Base-by-base conservation (phyloP, 2,329 filamentous ascomycete genomes). In the Dothidotthia symphoricarpi region DNA sequence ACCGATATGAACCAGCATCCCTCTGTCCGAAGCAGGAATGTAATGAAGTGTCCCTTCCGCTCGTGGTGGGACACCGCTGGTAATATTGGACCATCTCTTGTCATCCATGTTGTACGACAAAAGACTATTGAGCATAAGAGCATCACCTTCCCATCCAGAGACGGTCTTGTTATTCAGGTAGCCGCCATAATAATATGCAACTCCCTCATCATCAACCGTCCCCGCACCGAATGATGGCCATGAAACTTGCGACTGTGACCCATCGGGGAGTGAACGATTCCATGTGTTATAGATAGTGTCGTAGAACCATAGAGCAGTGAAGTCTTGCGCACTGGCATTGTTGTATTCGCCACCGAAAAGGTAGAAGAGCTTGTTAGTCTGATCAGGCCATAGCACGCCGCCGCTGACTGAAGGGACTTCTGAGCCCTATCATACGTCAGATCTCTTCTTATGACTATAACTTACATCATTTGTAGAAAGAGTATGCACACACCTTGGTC, bases 331-430 rank as follows among this genome's bases (percentile, higher is more conserved):
- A 1, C 66, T 36, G n/a, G 28, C 13, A 8, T 31, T 40, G 6
- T 39, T 34, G 15, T 75, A 75, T 48, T 81, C 75, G 28, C 80
- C 80, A 19, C 78, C 80, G 49, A 75, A 83, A 1, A 79, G 64
- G 53, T 80, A 82, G 29, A 83, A 71, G n/a, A 73, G 63, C 56
- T 81, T 81, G 62, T 83, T 82, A 31, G 78, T 67, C 10, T 69
- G 61, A 56, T 83, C 80, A 3, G 71, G 67, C 78, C 78, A 83
- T 3, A 82, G 63, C 1, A 73, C 50, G 5, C 69, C 69, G 16
- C 70, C 66, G 35, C 57, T 55, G 6, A 74, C 62, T 30, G 64
- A 55, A 0, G 78, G 78, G 7, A 81, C 68, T 1, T 73, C 69
- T 14, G 62, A 61, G 41, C 78, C 77, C 57, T 81, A 10, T 7